These are phyloP conservation scores for Penicillium sp. DNA, from an alignment of 2,329 filamentous ascomycete species.

Conservation along the genomic window DNA sequence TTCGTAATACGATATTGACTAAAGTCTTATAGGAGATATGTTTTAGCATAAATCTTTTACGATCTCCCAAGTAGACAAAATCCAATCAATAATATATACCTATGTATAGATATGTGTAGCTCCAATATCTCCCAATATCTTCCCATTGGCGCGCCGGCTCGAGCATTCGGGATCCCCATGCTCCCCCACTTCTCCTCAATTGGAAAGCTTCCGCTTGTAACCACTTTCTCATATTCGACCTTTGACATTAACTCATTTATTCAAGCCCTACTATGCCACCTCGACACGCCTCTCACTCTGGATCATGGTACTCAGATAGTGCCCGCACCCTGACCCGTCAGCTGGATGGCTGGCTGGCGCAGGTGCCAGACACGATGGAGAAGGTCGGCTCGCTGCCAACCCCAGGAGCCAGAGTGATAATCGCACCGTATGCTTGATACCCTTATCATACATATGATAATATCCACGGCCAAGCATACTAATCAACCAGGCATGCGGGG, in stretches of 20 bases:
- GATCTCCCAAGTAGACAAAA: not conserved
- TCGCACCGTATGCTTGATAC: slow-evolving; percentile 72
- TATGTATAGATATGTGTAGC: too few species aligned
- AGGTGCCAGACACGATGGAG: slow-evolving; percentile 65
- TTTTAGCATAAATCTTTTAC: not conserved
- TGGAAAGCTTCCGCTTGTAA: slow-evolving; percentile 9
- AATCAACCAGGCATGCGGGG: slow-evolving; percentile 72
- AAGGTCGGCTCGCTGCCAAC: slow-evolving; percentile 66
- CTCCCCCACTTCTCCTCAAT: slow-evolving; percentile 28
- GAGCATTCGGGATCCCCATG: slow-evolving; percentile 15
- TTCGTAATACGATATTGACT: not conserved
- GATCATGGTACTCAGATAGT: slow-evolving; percentile 77
- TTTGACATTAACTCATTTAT: not conserved
- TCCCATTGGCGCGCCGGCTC: not conserved
- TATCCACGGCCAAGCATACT: slow-evolving; percentile 9
- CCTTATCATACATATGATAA: not conserved
- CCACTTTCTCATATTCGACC: not conserved
- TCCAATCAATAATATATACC: not conserved
- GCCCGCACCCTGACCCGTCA: slow-evolving; percentile 59
- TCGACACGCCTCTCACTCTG: slow-evolving; percentile 70
- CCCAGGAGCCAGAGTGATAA: slow-evolving; percentile 74
- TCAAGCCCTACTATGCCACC: slow-evolving; percentile 31
- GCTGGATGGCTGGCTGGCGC: slow-evolving; percentile 70
- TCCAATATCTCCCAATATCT: not conserved
- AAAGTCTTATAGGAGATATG: not conserved